Conservation (phyloP, 2,329 filamentous ascomycete species). For the Cladosporium phlei region DNA sequence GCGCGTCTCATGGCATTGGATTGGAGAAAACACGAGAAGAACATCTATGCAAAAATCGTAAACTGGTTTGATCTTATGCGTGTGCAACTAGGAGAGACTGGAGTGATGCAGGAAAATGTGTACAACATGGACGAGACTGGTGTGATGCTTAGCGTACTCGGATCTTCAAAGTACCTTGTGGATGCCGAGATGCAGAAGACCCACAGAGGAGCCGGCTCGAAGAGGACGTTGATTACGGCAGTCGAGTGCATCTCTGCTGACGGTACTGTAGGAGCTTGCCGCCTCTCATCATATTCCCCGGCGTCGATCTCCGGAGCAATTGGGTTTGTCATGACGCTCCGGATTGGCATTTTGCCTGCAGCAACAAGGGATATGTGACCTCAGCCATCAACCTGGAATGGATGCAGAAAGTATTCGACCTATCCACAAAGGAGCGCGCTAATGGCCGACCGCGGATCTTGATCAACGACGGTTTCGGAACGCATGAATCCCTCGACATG, state of each 20-base stretch:
- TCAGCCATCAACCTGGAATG: not conserved
- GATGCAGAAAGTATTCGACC: slow-evolving; percentile 8
- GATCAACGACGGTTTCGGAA: slow-evolving; percentile 36
- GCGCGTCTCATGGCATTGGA: slow-evolving; percentile 23
- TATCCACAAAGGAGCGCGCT: slow-evolving; percentile 1
- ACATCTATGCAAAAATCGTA: slow-evolving; percentile 30
- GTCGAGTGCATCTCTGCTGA: slow-evolving; percentile 26
- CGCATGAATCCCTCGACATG: slow-evolving; percentile 32
- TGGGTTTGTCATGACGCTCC: slow-evolving; percentile 27
- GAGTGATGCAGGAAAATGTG: slow-evolving; percentile 27
- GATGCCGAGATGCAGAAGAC: slow-evolving; percentile 23
- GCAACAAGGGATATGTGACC: slow-evolving; percentile 5
- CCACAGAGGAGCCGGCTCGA: slow-evolving; percentile 24
- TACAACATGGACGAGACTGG: slow-evolving; percentile 37
- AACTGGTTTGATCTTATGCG: slow-evolving; percentile 32
- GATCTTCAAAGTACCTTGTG: slow-evolving; percentile 31
- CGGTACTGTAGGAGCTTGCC: slow-evolving; percentile 23
- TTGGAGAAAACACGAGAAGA: slow-evolving; percentile 25
- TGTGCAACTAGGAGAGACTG: not conserved
- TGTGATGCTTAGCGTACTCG: slow-evolving; percentile 27
- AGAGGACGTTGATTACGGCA: slow-evolving; percentile 25
- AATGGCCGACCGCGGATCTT: slow-evolving; percentile 27
- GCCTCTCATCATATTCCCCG: slow-evolving; percentile 28
- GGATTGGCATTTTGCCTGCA: slow-evolving; percentile 20
- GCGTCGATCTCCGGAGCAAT: slow-evolving; percentile 25